Conservation (phyloP, 768 basidiomycete genomes). For the Inosperma sp. region DNA sequence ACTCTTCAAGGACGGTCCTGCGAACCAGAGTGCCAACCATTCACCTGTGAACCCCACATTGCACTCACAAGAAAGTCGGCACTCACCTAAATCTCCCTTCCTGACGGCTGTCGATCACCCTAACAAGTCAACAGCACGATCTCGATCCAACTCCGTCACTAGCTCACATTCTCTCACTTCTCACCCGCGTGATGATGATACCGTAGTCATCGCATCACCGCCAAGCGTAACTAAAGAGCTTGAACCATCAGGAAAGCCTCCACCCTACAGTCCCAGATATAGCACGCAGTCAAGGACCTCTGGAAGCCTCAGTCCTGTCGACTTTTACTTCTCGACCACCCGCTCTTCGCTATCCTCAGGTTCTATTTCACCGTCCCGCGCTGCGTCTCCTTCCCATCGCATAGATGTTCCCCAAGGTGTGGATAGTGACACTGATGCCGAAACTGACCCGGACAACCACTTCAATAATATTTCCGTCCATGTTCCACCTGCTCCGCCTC, state of each 20-base stretch:
- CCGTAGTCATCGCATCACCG: conserved; percentile 36
- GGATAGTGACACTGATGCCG: conserved; percentile 70
- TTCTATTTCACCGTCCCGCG: conserved; percentile 36
- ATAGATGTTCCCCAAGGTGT: conserved; percentile 69
- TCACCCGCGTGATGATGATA: conserved; percentile 40
- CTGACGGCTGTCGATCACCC: conserved; percentile 13
- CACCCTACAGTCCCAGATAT: neutral
- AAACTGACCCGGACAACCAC: conserved; percentile 38
- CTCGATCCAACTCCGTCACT: conserved; percentile 37
- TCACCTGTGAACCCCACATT: conserved; percentile 14
- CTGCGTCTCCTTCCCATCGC: conserved; percentile 56
- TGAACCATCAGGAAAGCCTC: conserved; percentile 8
- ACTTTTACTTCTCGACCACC: conserved; percentile 9
- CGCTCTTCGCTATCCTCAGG: conserved; percentile 13
- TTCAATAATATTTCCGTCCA: conserved; percentile 16
- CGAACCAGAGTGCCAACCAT: conserved; percentile 20
- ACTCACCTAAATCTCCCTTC: conserved; percentile 13
- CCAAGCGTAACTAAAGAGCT: conserved; percentile 16
- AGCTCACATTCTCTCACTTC: conserved; percentile 13
- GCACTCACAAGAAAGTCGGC: conserved; percentile 12
- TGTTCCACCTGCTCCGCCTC: conserved; percentile 40
- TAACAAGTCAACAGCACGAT: conserved; percentile 7
- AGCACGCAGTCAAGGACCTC: conserved; percentile 12
- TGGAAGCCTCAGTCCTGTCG: conserved; percentile 25
- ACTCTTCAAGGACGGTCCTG: conserved; percentile 30